Conservation (phyloP, 169 alveolate genomes). For the Plasmodium vinckei region DNA sequence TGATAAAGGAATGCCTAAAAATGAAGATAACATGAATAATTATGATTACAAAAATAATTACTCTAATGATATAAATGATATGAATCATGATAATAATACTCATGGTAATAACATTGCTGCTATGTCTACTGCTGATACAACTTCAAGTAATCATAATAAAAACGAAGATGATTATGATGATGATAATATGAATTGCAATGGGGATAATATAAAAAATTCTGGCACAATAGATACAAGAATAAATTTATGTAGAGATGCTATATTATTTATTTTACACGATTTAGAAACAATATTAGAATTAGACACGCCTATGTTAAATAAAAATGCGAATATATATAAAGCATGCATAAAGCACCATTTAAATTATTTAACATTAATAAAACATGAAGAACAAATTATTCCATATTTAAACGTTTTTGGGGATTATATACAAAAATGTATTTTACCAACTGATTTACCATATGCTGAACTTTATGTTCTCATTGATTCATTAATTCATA, state of each 20-base stretch:
- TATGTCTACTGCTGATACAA: conserved; percentile 1
- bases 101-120: not conserved
- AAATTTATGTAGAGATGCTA: conserved; percentile 82
- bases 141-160: conserved; percentile 12
- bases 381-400: conserved; percentile 77
- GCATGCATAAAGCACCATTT: conserved; percentile 82
- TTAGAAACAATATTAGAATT: conserved; percentile 81
- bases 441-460: conserved; percentile 85
- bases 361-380: conserved; percentile 74
- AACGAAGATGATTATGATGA: conserved; percentile 8
- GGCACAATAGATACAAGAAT: conserved; percentile 77
- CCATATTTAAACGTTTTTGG: conserved; percentile 84
- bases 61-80: conserved; percentile 14
- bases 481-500: conserved; percentile 78
- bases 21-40: conserved; percentile 42
- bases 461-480: conserved; percentile 81
- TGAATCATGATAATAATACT: not conserved
- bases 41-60: conserved; percentile 48
- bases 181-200: conserved; percentile 10
- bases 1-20: conserved; percentile 34
- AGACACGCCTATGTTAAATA: conserved; percentile 81
- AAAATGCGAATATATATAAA: conserved; percentile 76
- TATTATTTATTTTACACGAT: conserved; percentile 83
- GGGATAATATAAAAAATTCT: conserved; percentile 30
- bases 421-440: conserved; percentile 81